Percentiles rank a stretch among this genome's conserved stretches.
These are phyloP conservation scores for Cytospora paraplurivora DNA, from an alignment of 2,329 filamentous ascomycete species.

Conservation along the genomic window DNA sequence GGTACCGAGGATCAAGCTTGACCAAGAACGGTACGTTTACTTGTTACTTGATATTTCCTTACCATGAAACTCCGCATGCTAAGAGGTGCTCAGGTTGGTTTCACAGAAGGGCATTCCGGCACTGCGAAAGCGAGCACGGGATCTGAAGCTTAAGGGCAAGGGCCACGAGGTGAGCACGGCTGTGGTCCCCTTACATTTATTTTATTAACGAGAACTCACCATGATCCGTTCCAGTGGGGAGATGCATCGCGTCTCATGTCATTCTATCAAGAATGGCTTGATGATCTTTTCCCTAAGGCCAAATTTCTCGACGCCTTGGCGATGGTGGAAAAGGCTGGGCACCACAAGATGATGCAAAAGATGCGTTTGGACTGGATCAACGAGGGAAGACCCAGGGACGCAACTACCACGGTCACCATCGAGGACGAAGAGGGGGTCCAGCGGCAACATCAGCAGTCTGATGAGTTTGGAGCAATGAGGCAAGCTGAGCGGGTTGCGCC, in stretches of 20 bases:
- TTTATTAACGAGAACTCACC: not conserved
- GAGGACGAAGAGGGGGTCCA: slow-evolving; percentile 36
- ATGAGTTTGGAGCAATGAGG: slow-evolving; percentile 32
- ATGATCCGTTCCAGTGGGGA: slow-evolving; percentile 61
- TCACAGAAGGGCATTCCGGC: slow-evolving; percentile 83
- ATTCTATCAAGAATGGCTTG: slow-evolving; percentile 95
- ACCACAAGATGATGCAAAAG: slow-evolving; percentile 75
- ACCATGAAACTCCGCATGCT: slow-evolving; percentile 16
- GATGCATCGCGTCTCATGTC: slow-evolving; percentile 81
- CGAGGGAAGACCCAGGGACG: slow-evolving; percentile 61
- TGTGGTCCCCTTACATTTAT: not conserved
- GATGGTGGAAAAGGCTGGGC: slow-evolving; percentile 93
- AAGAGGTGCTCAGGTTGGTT: slow-evolving; percentile 62
- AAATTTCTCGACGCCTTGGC: slow-evolving; percentile 86
- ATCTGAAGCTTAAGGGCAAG: slow-evolving; percentile 84
- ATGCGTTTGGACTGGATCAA: slow-evolving; percentile 84
- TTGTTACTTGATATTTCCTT: not conserved
- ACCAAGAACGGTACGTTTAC: slow-evolving; percentile 67
- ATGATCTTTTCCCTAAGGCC: slow-evolving; percentile 92
- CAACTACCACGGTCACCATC: slow-evolving; percentile 36
- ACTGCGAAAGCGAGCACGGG: slow-evolving; percentile 69
- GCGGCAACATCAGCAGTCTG: not conserved
- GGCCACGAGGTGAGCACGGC: slow-evolving; percentile 73
- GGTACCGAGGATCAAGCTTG: slow-evolving; percentile 77
- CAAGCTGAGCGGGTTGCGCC: slow-evolving; percentile 41